Evolutionary conservation across 257 asterid genomes (phyloP).

Genomic region (Capsicum pubescens): DNA sequence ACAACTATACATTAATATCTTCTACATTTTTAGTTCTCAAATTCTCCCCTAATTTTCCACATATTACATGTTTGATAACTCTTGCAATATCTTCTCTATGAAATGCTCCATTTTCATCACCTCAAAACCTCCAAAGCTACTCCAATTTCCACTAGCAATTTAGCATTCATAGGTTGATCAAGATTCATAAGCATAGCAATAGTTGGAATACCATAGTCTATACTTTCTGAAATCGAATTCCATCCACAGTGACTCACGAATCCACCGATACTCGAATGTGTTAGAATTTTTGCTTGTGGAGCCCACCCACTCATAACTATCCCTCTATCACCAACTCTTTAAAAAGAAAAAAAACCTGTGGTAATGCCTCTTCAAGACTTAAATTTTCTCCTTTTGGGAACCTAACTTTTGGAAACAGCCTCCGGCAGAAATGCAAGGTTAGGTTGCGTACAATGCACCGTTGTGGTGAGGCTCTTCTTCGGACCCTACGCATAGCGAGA

Average conservation of each 20-base stretch:
- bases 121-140: conserved; percentile 52
- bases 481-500: no score
- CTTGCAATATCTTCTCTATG: conserved; percentile 37
- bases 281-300: conserved; percentile 47
- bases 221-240: conserved; percentile 35
- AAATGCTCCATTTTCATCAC: conserved; percentile 36
- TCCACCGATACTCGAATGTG: conserved; percentile 43
- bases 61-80: conserved; percentile 43
- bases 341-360: conserved; percentile 36
- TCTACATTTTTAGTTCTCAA: conserved; percentile 32
- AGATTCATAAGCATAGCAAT: conserved; percentile 56
- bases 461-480: no score
- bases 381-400: conserved; percentile 17
- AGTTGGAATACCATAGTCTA: conserved; percentile 50
- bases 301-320: conserved; percentile 57
- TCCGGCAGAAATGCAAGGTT: no score
- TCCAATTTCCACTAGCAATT: conserved; percentile 50
- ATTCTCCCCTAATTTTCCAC: conserved; percentile 37
- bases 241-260: conserved; percentile 45
- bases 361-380: conserved; percentile 38
- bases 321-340: conserved; percentile 44
- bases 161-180: conserved; percentile 58
- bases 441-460: no score
- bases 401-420: background rate
- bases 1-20: conserved; percentile 42